phyloP scores from a whole-genome alignment of 495 filamentous ascomycete species.

The Gamarada debralockiae region DNA sequence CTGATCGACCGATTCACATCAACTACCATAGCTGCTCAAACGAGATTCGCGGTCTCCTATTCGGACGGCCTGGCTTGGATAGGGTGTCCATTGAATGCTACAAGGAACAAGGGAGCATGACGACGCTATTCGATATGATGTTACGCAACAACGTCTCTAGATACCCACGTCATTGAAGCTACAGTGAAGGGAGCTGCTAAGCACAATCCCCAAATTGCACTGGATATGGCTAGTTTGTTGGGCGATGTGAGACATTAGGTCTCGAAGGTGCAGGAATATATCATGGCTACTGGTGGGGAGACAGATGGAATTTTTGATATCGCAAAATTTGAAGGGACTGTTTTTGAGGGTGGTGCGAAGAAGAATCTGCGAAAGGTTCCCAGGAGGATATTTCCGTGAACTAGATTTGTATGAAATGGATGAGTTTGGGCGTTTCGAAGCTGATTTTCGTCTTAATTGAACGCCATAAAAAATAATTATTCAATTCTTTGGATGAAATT shows the following conservation, averaged over 20 bases:
- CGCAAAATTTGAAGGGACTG: constrained; percentile 36
- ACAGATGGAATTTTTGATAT: constrained; percentile 53
- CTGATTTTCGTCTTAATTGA: too few relatives aligned
- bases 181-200: constrained; percentile 49
- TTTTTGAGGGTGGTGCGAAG: constrained; percentile 14
- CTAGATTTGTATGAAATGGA: too few relatives aligned
- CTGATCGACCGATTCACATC: constrained; percentile 55
- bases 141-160: constrained; percentile 60
- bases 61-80: constrained; percentile 48
- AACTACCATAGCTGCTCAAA: constrained; percentile 70
- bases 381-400: too few relatives aligned
- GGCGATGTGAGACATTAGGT: constrained; percentile 47
- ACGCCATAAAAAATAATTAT: too few relatives aligned
- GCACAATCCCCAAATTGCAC: constrained; percentile 46
- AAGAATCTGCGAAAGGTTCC: neutral
- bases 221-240: constrained; percentile 42
- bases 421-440: too few relatives aligned
- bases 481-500: too few relatives aligned
- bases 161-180: constrained; percentile 56
- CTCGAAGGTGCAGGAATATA: constrained; percentile 50
- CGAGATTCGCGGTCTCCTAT: constrained; percentile 61
- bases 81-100: constrained; percentile 61
- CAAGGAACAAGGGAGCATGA: constrained; percentile 66
- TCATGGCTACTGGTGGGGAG: constrained; percentile 51
- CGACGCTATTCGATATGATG: constrained; percentile 76